These are phyloP conservation scores for Ophiocordyceps camponoti-floridani DNA, from an alignment of 2,329 filamentous ascomycete species.

Conservation along the genomic window DNA sequence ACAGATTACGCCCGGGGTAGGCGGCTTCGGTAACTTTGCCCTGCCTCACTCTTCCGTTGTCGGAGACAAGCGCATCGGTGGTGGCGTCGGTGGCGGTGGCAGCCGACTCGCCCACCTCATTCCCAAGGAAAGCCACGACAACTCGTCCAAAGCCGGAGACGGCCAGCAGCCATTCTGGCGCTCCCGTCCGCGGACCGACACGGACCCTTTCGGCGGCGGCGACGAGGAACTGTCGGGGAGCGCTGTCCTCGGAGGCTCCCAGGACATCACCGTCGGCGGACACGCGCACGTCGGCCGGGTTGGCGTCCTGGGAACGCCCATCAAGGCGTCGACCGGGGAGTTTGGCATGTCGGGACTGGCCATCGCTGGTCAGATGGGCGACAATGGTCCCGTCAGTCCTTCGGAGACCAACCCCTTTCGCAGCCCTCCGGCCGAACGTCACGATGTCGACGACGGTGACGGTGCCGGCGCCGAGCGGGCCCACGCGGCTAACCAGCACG, in stretches of 20 bases:
- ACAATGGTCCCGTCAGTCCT: slow-evolving; percentile 64
- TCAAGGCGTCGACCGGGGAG: slow-evolving; percentile 35
- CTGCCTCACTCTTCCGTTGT: slow-evolving; percentile 37
- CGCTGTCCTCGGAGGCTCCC: slow-evolving; percentile 57
- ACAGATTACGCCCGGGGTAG: slow-evolving; percentile 46
- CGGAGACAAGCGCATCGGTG: slow-evolving; percentile 58
- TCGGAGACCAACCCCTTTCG: slow-evolving; percentile 94
- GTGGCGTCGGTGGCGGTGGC: slow-evolving; percentile 54
- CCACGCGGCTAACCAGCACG: slow-evolving; percentile 21
- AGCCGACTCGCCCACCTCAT: slow-evolving; percentile 78
- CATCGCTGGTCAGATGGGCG: slow-evolving; percentile 37
- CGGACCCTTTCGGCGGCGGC: slow-evolving; percentile 52
- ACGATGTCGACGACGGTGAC: slow-evolving; percentile 45
- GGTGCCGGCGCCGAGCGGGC: slow-evolving; percentile 27
- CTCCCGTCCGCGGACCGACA: slow-evolving; percentile 48
- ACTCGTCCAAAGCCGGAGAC: slow-evolving; percentile 34
- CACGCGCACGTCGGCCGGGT: slow-evolving; percentile 14
- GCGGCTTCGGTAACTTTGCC: slow-evolving; percentile 84
- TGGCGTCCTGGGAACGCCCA: slow-evolving; percentile 31
- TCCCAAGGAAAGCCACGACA: slow-evolving; percentile 58
- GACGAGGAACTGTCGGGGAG: slow-evolving; percentile 48
- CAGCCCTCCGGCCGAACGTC: slow-evolving; percentile 65
- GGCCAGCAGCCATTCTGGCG: slow-evolving; percentile 35
- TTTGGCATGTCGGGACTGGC: slow-evolving; percentile 45
- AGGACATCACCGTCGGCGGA: slow-evolving; percentile 39